phyloP scores from a whole-genome alignment of 352 stramenopile species.

The Phytophthora palmivora region DNA sequence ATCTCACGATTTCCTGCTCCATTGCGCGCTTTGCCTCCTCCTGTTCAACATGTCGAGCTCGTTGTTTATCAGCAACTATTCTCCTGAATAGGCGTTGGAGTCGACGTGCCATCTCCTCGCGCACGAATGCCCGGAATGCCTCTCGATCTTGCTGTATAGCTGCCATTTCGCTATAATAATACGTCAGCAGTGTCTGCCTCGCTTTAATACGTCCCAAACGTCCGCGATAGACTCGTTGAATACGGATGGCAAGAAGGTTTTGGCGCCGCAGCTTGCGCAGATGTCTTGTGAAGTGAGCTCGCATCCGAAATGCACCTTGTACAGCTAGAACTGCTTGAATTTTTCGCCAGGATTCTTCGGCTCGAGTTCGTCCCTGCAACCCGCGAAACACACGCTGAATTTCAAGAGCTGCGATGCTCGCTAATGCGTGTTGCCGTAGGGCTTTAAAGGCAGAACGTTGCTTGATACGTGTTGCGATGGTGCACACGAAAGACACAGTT shows the following conservation, averaged over 20 bases:
- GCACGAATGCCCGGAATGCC: conserved; percentile 48
- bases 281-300: conserved; percentile 61
- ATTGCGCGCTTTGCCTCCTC: conserved; percentile 27
- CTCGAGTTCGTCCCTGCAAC: conserved; percentile 43
- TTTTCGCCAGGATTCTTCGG: conserved; percentile 37
- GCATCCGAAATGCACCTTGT: conserved; percentile 73
- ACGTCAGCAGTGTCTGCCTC: conserved; percentile 42
- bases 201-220: conserved; percentile 53
- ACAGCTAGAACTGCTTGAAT: conserved; percentile 64
- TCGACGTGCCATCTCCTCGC: conserved; percentile 45
- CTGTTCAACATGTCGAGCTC: conserved; percentile 32
- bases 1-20: conserved; percentile 58
- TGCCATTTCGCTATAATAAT: conserved; percentile 69
- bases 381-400: conserved; percentile 71
- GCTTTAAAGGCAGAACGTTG: conserved; percentile 43
- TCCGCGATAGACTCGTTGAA: conserved; percentile 73
- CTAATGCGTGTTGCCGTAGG: conserved; percentile 52
- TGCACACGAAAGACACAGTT: conserved; percentile 39
- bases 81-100: conserved; percentile 55
- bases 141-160: conserved; percentile 61
- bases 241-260: conserved; percentile 56
- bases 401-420: conserved; percentile 61
- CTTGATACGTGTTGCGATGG: conserved; percentile 43
- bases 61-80: conserved; percentile 36
- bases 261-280: conserved; percentile 46